Percentiles rank a stretch among this genome's conserved stretches.
These are phyloP conservation scores for Pseudogymnoascus sp. DNA, from an alignment of 2,329 filamentous ascomycete genomes.

Conservation along the genomic window DNA sequence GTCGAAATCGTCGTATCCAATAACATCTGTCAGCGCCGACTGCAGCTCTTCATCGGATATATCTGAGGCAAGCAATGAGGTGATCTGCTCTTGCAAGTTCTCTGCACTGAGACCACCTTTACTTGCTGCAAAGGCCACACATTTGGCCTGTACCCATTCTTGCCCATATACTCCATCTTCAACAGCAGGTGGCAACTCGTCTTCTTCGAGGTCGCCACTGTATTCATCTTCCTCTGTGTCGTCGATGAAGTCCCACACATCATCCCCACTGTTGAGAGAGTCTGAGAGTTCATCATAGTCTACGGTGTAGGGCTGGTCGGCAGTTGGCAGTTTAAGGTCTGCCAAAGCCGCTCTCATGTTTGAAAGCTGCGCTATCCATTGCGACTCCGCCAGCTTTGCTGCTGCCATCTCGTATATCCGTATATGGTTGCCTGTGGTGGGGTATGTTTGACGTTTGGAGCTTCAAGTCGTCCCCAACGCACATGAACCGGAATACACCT, in stretches of 20 bases:
- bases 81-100: constrained; percentile 71
- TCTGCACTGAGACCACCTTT: constrained; percentile 61
- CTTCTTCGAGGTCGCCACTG: constrained; percentile 58
- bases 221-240: constrained; percentile 61
- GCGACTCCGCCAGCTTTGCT: constrained; percentile 35
- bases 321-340: constrained; percentile 50
- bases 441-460: not conserved
- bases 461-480: not conserved
- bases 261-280: constrained; percentile 59
- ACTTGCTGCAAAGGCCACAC: constrained; percentile 54
- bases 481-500: not conserved
- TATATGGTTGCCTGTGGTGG: not conserved
- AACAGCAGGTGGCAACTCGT: constrained; percentile 31
- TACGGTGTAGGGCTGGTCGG: constrained; percentile 20
- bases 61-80: constrained; percentile 63
- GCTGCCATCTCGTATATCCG: not conserved
- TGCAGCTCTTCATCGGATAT: constrained; percentile 78
- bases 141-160: constrained; percentile 67
- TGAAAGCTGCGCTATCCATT: constrained; percentile 80
- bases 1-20: constrained; percentile 90
- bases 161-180: constrained; percentile 41
- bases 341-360: constrained; percentile 83
- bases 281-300: constrained; percentile 49
- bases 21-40: constrained; percentile 76
- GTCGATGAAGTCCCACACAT: constrained; percentile 90